Percentiles rank a stretch among this genome's conserved stretches.
These are phyloP conservation scores for Taphrina flavorubra DNA, from an alignment of 1,139 yeast species.

Conservation along the genomic window DNA sequence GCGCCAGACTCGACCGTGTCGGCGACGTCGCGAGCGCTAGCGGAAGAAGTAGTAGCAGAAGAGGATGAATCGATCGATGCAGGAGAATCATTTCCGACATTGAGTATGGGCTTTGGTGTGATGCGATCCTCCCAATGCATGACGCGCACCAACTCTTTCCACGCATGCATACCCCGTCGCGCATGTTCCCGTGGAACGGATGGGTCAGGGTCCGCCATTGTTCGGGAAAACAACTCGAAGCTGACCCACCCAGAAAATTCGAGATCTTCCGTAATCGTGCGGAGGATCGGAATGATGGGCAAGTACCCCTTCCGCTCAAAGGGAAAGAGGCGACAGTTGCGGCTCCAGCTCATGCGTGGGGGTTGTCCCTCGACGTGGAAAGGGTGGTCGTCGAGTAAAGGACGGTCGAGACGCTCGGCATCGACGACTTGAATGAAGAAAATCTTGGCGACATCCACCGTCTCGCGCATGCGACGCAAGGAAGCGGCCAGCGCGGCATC, in stretches of 20 bases:
- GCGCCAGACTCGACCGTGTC: not conserved
- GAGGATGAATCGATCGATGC: too few species aligned
- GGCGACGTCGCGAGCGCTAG: too few species aligned
- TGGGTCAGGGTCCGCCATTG: constrained; percentile 10
- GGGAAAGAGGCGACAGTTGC: constrained; percentile 14
- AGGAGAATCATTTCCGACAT: too few species aligned
- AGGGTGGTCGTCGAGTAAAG: not conserved
- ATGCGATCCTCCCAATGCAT: constrained; percentile 5
- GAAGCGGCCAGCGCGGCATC: not conserved
- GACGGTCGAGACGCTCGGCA: constrained; percentile 23
- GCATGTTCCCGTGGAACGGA: not conserved
- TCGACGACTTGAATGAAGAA: constrained; percentile 40
- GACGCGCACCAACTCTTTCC: not conserved
- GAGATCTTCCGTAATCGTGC: constrained; percentile 4
- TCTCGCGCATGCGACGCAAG: constrained; percentile 15
- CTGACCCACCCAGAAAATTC: not conserved
- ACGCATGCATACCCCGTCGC: constrained; percentile 1
- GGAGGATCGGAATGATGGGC: constrained; percentile 2
- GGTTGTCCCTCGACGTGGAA: constrained; percentile 15
- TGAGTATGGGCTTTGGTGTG: not conserved
- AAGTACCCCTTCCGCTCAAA: not conserved
- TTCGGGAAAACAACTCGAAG: constrained; percentile 11
- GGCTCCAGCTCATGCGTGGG: constrained; percentile 2
- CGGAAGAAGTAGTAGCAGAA: too few species aligned
- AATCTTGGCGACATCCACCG: constrained; percentile 33